Evolutionary conservation across 352 stramenopile genomes (phyloP), one percentile per base, ranked within the genome.

Genomic region (Phytopythium kandeliae): DNA sequence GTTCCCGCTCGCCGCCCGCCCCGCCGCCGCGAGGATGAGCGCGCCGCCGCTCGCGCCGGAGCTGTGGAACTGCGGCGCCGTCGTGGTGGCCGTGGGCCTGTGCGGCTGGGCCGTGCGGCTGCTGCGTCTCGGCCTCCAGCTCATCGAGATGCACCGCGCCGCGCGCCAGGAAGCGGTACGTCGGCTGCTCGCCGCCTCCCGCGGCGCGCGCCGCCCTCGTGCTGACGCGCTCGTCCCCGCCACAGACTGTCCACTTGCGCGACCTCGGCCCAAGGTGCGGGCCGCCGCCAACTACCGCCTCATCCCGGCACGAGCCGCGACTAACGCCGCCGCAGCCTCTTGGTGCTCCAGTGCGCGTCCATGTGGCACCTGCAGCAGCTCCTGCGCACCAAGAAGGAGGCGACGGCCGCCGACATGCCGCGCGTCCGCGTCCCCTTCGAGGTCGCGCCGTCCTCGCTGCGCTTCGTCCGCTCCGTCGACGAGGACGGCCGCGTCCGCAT

Each of bases 341-440:
- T 45, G 8, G 64, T 84, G 44, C 63, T 87, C 26, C 60, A 55
- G n/a, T 50, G 68, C 48, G 69, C 71, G 46, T 80, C 73, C 26
- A 73, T 84, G 62, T 80, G 73, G 76, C 73, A 87, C 50, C 71
- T 87, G 24, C 66, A 85, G 49, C 76, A 87, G 47, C 69, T 87
- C 16, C 36, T 84, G 42, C 67, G 71, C 40, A 77, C 65, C 11
- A 80, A 75, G 24, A 47, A 65, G 16, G 63, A 84, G 41, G 30
- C 53, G 2, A 33, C 47, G 7, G 58, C 66, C 4, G 59, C 57
- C 10, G 56, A 62, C 28, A 85, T 87, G 76, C 50, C 59, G 33
- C 63, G 67, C 7, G 51, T 85, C 19, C 54, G 48, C 1, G 43
- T 85, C 15, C 71, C 67, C 10, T 85, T 84, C 46, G 71, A 78